phyloP scores from a whole-genome alignment of 2,329 filamentous ascomycete species.

The Apiospora kogelbergensis region DNA sequence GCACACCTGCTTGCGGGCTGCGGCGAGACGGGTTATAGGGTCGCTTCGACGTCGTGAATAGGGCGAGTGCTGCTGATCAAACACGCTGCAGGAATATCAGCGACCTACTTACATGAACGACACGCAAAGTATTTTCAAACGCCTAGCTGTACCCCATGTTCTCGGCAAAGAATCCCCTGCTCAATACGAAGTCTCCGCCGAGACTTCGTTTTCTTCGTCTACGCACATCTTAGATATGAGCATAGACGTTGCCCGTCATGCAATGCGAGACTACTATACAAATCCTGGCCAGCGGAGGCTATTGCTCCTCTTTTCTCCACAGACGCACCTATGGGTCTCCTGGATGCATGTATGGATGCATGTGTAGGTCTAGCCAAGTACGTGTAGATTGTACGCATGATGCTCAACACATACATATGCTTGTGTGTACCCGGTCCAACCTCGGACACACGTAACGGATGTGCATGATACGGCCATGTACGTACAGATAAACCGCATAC shows the following conservation, averaged over 20 bases:
- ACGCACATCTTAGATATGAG: neutral
- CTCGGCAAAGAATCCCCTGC: neutral
- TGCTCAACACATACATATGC: neutral
- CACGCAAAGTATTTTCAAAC: neutral
- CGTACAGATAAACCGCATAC: neutral
- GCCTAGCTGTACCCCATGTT: neutral
- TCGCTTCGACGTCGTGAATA: neutral
- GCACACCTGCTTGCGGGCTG: neutral
- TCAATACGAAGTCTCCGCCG: neutral
- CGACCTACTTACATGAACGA: neutral
- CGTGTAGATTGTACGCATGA: neutral
- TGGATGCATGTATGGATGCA: neutral
- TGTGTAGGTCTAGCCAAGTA: neutral
- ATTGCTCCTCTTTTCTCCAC: neutral
- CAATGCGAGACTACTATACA: neutral
- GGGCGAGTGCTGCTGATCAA: neutral
- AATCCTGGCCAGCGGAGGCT: neutral
- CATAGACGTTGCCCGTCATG: neutral
- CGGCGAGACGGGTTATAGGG: neutral
- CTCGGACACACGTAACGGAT: neutral
- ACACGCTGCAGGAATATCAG: neutral
- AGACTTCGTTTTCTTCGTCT: neutral
- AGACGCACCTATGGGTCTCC: neutral
- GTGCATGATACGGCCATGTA: neutral
- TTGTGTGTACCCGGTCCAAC: neutral